Conservation (phyloP, 2,329 filamentous ascomycete species). For the Cercospora sp. region DNA sequence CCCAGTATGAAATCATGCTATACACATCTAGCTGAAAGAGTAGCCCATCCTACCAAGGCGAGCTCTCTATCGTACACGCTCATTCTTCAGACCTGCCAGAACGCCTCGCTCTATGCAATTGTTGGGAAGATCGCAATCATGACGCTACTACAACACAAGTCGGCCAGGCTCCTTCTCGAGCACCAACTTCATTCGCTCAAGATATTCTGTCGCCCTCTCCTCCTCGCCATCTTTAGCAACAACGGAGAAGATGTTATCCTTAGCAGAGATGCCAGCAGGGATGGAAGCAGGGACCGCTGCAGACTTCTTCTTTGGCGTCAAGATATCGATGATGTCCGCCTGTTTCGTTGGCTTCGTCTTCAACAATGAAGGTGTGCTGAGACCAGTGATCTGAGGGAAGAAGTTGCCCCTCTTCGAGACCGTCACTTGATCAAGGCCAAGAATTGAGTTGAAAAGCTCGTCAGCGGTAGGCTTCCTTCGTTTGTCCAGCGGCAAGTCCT, state of each 20-base stretch:
- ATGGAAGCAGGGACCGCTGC: conserved; percentile 33
- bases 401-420: conserved; percentile 62
- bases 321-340: conserved; percentile 79
- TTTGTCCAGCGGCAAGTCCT: conserved; percentile 71
- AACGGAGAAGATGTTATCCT: conserved; percentile 78
- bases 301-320: conserved; percentile 52
- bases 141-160: conserved; percentile 56
- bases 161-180: conserved; percentile 78
- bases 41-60: background rate
- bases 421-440: conserved; percentile 64
- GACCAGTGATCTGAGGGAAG: conserved; percentile 66
- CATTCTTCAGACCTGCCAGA: conserved; percentile 8
- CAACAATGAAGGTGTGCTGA: conserved; percentile 49
- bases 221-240: conserved; percentile 78
- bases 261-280: conserved; percentile 42
- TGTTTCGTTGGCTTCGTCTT: conserved; percentile 46
- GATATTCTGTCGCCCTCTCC: conserved; percentile 75
- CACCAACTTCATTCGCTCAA: conserved; percentile 81
- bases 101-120: conserved; percentile 19
- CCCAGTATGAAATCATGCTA: background rate
- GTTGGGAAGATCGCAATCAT: background rate
- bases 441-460: conserved; percentile 85
- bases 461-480: conserved; percentile 67
- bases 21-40: background rate
- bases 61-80: conserved; percentile 14